Conservation (phyloP, 805 yeast species). For the Scheffersomyces spartinae region DNA sequence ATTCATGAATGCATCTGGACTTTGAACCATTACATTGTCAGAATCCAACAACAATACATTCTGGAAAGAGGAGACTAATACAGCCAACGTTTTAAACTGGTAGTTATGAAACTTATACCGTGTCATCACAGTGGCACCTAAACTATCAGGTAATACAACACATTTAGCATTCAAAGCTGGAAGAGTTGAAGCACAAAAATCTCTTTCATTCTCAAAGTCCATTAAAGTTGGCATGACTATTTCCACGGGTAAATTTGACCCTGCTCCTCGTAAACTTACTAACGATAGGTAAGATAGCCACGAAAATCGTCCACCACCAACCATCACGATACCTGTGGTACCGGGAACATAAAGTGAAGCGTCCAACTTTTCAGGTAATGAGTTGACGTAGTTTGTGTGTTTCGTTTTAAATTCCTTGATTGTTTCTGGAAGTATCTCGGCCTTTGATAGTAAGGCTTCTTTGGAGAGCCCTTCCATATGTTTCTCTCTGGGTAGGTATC, state of each 20-base stretch:
- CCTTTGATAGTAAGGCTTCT: too few species aligned
- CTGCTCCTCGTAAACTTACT: constrained; percentile 21
- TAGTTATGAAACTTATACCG: constrained; percentile 46
- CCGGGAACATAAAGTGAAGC: too few species aligned
- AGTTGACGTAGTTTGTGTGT: too few species aligned
- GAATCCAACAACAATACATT: constrained; percentile 23
- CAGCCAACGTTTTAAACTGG: constrained; percentile 55
- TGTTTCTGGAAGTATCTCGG: too few species aligned
- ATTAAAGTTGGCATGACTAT: constrained; percentile 20
- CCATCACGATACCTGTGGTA: constrained; percentile 19
- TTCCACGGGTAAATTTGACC: constrained; percentile 28
- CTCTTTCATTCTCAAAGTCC: constrained; percentile 20
- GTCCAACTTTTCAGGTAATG: too few species aligned
- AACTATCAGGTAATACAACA: constrained; percentile 47
- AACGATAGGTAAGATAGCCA: constrained; percentile 25
- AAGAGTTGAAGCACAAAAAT: constrained; percentile 46
- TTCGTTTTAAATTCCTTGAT: too few species aligned
- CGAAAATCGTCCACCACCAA: constrained; percentile 24
- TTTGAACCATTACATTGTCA: constrained; percentile 18
- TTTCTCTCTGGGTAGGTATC: too few species aligned
- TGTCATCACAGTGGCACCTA: constrained; percentile 41
- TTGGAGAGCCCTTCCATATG: too few species aligned
- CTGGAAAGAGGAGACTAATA: constrained; percentile 22
- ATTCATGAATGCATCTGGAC: constrained; percentile 19
- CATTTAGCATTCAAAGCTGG: constrained; percentile 58